These are phyloP conservation scores for Xylaria polymorpha DNA, from an alignment of 2,329 filamentous ascomycete genomes.

Conservation along the genomic window DNA sequence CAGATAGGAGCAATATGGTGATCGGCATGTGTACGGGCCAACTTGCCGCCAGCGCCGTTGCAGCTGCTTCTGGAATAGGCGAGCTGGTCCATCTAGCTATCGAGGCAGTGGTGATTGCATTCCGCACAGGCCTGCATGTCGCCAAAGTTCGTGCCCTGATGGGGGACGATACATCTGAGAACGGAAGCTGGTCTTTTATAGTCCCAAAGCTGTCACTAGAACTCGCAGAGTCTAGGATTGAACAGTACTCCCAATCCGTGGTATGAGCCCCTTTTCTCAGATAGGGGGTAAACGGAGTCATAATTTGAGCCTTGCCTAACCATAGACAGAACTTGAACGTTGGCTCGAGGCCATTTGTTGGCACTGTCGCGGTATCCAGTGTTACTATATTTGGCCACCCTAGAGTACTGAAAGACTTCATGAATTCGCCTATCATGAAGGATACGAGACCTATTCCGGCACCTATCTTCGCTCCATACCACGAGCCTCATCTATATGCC, in stretches of 20 bases:
- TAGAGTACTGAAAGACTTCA: neutral
- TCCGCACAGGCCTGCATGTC: slow-evolving; percentile 18
- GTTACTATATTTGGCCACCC: neutral
- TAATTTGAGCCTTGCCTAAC: neutral
- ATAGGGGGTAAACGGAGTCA: neutral
- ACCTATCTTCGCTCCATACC: slow-evolving; percentile 20
- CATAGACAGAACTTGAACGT: neutral
- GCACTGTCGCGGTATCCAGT: neutral
- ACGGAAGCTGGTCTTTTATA: neutral
- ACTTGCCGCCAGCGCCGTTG: slow-evolving; percentile 16
- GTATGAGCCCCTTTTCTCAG: neutral
- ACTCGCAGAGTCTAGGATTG: neutral
- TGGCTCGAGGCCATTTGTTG: neutral
- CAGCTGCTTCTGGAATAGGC: slow-evolving; percentile 13
- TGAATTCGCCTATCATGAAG: slow-evolving; percentile 15
- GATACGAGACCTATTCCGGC: slow-evolving; percentile 10
- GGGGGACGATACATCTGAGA: neutral
- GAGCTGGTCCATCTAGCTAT: slow-evolving; percentile 9
- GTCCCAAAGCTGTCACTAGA: neutral
- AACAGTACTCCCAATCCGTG: neutral
- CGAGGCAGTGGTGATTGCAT: slow-evolving; percentile 11
- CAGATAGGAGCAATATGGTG: neutral
- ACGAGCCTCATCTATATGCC: slow-evolving; percentile 13
- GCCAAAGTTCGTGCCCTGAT: slow-evolving; percentile 5
- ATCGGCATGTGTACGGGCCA: slow-evolving; percentile 23